Percentiles rank a stretch among this genome's conserved stretches.
Conservation (phyloP, 768 basidiomycete genomes). For the Podaxis rugospora region DNA sequence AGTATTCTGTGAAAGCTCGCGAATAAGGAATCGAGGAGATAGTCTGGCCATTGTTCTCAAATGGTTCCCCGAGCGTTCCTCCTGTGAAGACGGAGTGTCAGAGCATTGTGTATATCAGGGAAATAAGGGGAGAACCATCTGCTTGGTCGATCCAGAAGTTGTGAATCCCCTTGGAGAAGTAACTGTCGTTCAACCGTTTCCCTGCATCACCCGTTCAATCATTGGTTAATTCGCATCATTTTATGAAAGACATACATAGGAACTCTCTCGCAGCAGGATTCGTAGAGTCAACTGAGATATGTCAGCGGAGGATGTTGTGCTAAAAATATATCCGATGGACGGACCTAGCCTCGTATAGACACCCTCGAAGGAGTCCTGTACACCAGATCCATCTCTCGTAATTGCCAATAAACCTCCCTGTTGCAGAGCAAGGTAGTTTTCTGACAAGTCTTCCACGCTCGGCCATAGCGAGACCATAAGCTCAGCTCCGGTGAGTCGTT, state of each 20-base stretch:
- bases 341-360: conserved; percentile 29
- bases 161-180: conserved; percentile 31
- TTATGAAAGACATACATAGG: conserved; percentile 20
- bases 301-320: not conserved
- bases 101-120: not conserved
- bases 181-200: conserved; percentile 30
- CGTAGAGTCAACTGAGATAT: conserved; percentile 26
- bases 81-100: conserved; percentile 14
- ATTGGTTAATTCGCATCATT: not conserved
- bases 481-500: conserved; percentile 30
- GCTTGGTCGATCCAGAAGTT: conserved; percentile 36
- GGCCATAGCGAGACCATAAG: conserved; percentile 37
- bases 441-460: conserved; percentile 32
- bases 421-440: conserved; percentile 28
- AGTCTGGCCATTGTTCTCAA: conserved; percentile 30
- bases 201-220: conserved; percentile 15
- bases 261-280: conserved; percentile 33
- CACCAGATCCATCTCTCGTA: conserved; percentile 30
- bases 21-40: conserved; percentile 27
- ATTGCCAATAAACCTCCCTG: conserved; percentile 27
- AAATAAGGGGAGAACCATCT: conserved; percentile 20
- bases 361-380: conserved; percentile 30
- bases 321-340: not conserved
- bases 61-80: conserved; percentile 30
- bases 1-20: conserved; percentile 31